Base-by-base conservation (phyloP, 202 grass and related monocot species). In the Setaria viridis region DNA sequence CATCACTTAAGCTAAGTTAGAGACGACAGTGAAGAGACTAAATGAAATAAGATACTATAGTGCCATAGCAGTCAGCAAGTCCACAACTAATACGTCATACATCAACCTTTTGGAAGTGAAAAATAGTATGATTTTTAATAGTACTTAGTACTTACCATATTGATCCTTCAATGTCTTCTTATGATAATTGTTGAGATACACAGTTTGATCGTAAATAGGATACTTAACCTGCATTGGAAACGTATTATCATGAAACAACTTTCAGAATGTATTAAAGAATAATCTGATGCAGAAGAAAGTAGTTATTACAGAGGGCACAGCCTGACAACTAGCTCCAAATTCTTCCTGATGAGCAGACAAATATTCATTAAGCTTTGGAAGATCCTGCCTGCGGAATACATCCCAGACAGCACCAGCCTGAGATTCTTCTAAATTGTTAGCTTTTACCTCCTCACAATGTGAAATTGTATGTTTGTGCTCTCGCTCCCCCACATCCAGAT, bases 361-460 rank as follows among this genome's bases (percentile, higher is more conserved):
- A 86, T 88, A 99, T 83, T 94, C 90, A 88, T 96, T 99, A 80
- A 99, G 84, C 75, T 90, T 94, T 72, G 88, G 90, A 53, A 95
- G 56, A 92, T 99, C 96, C 89, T 95, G 88, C 80, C 93, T 89
- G 74, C 51, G 79, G 80, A 99, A 94, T 53, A 99, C 91, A 91
- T 99, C 96, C 96, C 96, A 99, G 91, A 94, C 42, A 84, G 86
- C 91, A 82, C 90, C 93, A 70, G 85, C 72, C 83, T 54, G 65
- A 79, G 62, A 21, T 67, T 72, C 78, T 86, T 85, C 80, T 79
- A 74, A 82, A 82, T 55, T 34, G 58, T 80, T 83, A 82, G 67
- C 8, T 64, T 73, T 82, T 74, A 85, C 34, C 84, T 88, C 83
- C 58, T 89, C 86, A 4, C 41, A 80, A 65, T 64, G 74, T 39